Base-by-base conservation (phyloP, 2,329 filamentous ascomycete genomes). In the Penicillium sp. region DNA sequence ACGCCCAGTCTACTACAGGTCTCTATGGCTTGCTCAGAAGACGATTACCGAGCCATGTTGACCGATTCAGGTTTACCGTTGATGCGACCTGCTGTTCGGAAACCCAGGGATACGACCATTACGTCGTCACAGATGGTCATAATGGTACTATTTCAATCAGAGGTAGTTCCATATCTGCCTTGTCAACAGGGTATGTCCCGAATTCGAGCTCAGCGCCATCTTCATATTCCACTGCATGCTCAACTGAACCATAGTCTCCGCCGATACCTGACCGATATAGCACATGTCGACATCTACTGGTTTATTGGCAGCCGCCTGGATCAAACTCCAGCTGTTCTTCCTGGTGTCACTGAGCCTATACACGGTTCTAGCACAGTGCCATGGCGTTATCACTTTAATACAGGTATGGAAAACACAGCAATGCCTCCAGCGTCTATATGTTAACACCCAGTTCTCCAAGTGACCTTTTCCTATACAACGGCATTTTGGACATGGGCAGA, bases 401-500 rank as follows among this genome's bases (percentile, higher is more conserved):
- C 74, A 4, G 71, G 72, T 74, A 51, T 32, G 54, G 5, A 6
- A 25, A 6, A 5, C 4, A 3, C 43, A 29, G 4, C 4, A 5
- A 32, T 6, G 18, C 36, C 4, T 18, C n/a, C 4, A 0, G 5
- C 4, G 5, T 5, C 13, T 12, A 32, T 6, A 13, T 25, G 13
- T 28, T 36, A 24, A 37, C 33, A 35, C 27, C 5, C 25, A 7
- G 9, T 11, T 9, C 9, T 18, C 3, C 0, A 24, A 71, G 76
- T 79, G 1, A 78, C 76, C 0, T 77, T 76, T 55, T 77, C 73
- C 1, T 79, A 78, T 53, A 76, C 74, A 3, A 62, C 69, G 4
- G 69, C 74, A 0, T 78, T 76, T 58, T 79, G 74, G 74, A 63
- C 61, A n/a, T 79, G 75, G 76, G 63, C 73, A 34, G 76, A 79